Conservation (phyloP, 2,329 filamentous ascomycete species). For the Scolecobasidium constrictum region DNA sequence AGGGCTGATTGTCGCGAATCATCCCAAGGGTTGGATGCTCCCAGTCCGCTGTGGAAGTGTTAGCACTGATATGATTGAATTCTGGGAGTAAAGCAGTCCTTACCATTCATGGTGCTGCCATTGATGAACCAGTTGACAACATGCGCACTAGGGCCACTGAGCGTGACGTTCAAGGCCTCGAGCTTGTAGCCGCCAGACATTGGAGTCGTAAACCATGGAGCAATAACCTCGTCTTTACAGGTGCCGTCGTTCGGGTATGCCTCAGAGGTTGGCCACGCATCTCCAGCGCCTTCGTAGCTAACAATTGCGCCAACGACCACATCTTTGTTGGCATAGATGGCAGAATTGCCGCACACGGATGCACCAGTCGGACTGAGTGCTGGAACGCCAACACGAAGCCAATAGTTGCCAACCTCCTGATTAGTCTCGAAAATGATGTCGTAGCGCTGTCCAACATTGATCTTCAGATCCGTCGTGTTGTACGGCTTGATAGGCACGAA, state of each 20-base stretch:
- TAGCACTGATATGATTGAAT: slow-evolving; percentile 27
- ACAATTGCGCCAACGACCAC: slow-evolving; percentile 3
- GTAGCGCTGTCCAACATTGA: slow-evolving; percentile 18
- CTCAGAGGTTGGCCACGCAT: not conserved
- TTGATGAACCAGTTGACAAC: slow-evolving; percentile 13
- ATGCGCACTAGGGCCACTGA: slow-evolving; percentile 16
- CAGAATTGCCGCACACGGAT: not conserved
- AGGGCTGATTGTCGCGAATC: not conserved
- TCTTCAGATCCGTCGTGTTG: slow-evolving; percentile 13
- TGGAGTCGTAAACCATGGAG: not conserved
- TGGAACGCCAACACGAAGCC: slow-evolving; percentile 14
- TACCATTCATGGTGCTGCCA: slow-evolving; percentile 6
- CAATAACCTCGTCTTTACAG: slow-evolving; percentile 5
- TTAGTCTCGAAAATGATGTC: slow-evolving; percentile 20
- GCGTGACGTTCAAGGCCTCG: not conserved
- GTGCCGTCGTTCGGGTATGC: not conserved
- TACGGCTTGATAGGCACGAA: slow-evolving; percentile 25
- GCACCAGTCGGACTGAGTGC: not conserved
- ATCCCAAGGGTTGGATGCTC: slow-evolving; percentile 24
- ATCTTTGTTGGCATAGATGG: not conserved
- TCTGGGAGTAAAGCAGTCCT: no score
- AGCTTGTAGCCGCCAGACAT: not conserved
- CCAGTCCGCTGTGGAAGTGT: slow-evolving; percentile 27
- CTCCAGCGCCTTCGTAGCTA: slow-evolving; percentile 1
- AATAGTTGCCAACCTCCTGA: slow-evolving; percentile 18